Conservation (phyloP, 768 basidiomycete species). For the Hortiboletus campestris region DNA sequence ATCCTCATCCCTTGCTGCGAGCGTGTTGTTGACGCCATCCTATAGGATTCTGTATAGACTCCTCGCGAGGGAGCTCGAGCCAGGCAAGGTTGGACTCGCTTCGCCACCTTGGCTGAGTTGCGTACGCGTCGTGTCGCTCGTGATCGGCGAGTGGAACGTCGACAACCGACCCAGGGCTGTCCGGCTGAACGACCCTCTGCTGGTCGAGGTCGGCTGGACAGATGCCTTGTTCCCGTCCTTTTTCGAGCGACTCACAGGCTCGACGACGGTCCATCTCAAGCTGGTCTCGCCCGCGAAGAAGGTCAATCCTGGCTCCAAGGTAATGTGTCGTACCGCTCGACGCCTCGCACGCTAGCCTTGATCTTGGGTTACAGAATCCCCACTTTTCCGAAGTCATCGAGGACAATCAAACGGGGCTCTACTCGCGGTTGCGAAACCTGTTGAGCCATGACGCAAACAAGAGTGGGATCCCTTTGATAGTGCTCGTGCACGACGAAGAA, state of each 20-base stretch:
- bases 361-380: conserved; percentile 7
- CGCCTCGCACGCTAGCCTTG: neutral
- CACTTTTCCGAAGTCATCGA: conserved; percentile 19
- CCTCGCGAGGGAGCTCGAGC: conserved; percentile 18
- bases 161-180: conserved; percentile 33
- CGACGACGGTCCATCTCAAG: conserved; percentile 21
- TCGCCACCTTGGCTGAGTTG: conserved; percentile 32
- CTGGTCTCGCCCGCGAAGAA: conserved; percentile 2
- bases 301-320: conserved; percentile 19
- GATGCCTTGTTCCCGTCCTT: conserved; percentile 34
- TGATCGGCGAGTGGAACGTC: conserved; percentile 33
- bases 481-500: conserved; percentile 47
- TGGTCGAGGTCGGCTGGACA: conserved; percentile 44
- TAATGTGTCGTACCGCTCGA: neutral
- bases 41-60: conserved; percentile 35
- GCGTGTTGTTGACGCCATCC: neutral
- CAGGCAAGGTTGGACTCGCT: conserved; percentile 34
- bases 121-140: conserved; percentile 37
- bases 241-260: conserved; percentile 13
- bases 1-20: neutral
- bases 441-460: conserved; percentile 19
- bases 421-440: conserved; percentile 17
- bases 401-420: conserved; percentile 8
- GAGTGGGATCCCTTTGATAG: conserved; percentile 36
- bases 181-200: conserved; percentile 31